Base-by-base conservation (phyloP, 805 yeast genomes). In the Yarrowia keelungensis region DNA sequence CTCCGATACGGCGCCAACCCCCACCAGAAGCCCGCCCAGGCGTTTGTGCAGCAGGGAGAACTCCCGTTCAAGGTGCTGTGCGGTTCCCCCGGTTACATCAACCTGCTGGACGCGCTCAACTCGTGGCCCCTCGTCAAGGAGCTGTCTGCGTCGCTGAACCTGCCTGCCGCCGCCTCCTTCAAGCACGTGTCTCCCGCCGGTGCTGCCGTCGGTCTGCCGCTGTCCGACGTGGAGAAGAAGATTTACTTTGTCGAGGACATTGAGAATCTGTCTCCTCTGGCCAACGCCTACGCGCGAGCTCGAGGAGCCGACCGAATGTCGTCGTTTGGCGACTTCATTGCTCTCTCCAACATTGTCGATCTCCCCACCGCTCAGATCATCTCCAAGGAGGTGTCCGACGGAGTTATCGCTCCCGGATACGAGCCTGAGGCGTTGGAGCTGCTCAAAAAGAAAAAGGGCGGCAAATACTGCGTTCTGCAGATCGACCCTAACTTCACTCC, bases 231-330 rank as follows among this genome's bases (percentile, higher is more conserved):
- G 72, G 99, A 95, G 84, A 93, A 92, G 86, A 90, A 94, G 81
- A 87, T 94, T 72, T 95, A 95, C 85, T 95, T 95, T 79, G 99
- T 95, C 72, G 88, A 87, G 74, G 97, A 92, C 79, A 92, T 94
- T 76, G 97, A 91, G 81, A 91, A 93, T 84, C 84, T 95, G 79
- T 91, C 98, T 12, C 98, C 99, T 69, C 85, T 95, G 77, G 99
- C 99, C 72, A 90, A 90, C 77, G 99, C 99, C 69, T 95, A 95
- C 77, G 99, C 99, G 46, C 91, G 98, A 83, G 99, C 99, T 69
- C 91, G 99, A 82, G 99, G 99, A 80, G 99, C 99, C 74, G 99
- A 95, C 82, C 89, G 99, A 86, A 95, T 95, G 99, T 93, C 98
- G 7, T 91, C 97, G 14, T 95, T 95, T 79, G 99, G 99, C 78